A percentile compares a stretch with the other conserved stretches of the same genome.
Evolutionary conservation across 441 rosid species (phyloP).

Genomic region (Erodium trifolium): DNA sequence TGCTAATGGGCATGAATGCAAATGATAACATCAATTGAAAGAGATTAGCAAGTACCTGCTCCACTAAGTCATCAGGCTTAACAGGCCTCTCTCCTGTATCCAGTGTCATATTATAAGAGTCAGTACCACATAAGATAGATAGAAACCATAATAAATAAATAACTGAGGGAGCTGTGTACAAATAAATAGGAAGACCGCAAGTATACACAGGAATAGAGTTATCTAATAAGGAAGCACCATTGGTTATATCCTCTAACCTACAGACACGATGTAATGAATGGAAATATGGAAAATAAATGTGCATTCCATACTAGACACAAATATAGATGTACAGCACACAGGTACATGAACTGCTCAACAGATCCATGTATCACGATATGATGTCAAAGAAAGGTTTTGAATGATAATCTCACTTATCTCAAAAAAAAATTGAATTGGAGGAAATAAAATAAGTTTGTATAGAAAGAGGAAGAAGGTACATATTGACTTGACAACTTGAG

Average conservation of each 20-base stretch:
- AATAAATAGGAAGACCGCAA: not conserved
- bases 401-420: not conserved
- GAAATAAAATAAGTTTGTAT: not conserved
- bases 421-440: not conserved
- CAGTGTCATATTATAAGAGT: conserved; percentile 13
- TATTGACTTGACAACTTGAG: not conserved
- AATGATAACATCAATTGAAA: not conserved
- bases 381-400: not conserved
- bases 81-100: conserved; percentile 43
- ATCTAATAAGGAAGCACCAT: not conserved
- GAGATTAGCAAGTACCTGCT: conserved; percentile 33
- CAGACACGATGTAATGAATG: not conserved
- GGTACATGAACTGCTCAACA: not conserved
- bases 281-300: not conserved
- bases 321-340: not conserved
- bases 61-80: conserved; percentile 27
- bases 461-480: not conserved
- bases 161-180: not conserved
- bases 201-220: not conserved
- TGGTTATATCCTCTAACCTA: not conserved
- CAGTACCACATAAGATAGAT: conserved; percentile 4
- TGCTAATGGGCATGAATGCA: conserved; percentile 12
- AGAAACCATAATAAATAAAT: not conserved
- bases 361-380: not conserved
- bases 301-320: not conserved